Conservation (phyloP, 805 yeast species). For the Jamesozyma gamospora region DNA sequence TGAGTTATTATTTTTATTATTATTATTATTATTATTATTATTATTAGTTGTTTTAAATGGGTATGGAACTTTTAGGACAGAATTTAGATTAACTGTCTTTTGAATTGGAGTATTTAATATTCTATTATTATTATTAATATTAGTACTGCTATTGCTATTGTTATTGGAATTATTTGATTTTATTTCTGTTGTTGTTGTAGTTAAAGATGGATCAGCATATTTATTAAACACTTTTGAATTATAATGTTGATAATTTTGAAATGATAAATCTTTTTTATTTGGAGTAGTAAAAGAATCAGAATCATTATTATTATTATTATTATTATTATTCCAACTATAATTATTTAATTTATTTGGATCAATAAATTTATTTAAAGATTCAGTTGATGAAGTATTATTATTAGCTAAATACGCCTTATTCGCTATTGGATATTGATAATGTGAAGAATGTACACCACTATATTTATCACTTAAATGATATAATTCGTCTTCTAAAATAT, state of each 20-base stretch:
- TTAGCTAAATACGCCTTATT: slow-evolving; percentile 5
- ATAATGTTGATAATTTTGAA: slow-evolving; percentile 1
- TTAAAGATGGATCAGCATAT: slow-evolving; percentile 28
- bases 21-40: too few species aligned
- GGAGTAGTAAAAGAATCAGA: not conserved
- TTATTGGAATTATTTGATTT: slow-evolving; percentile 9
- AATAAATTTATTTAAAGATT: not conserved
- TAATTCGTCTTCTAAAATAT: slow-evolving; percentile 27
- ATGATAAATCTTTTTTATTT: not conserved
- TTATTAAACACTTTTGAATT: slow-evolving; percentile 17
- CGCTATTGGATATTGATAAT: slow-evolving; percentile 3
- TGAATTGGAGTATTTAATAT: slow-evolving; percentile 7
- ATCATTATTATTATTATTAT: not conserved
- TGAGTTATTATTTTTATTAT: too few species aligned
- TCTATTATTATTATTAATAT: not conserved
- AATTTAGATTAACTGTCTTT: slow-evolving; percentile 21
- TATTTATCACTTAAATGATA: slow-evolving; percentile 14
- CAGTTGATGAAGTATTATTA: not conserved
- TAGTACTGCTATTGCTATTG: too few species aligned
- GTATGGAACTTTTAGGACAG: slow-evolving; percentile 13
- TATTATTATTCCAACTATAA: not conserved
- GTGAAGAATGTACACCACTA: slow-evolving; percentile 5
- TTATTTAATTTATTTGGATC: slow-evolving; percentile 1
- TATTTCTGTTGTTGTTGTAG: slow-evolving; percentile 18
- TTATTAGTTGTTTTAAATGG: slow-evolving; percentile 1